Evolutionary conservation across 139 green algal genomes (phyloP), one percentile per base, ranked within the genome.

Genomic region (Edaphochlamys debaryana): DNA sequence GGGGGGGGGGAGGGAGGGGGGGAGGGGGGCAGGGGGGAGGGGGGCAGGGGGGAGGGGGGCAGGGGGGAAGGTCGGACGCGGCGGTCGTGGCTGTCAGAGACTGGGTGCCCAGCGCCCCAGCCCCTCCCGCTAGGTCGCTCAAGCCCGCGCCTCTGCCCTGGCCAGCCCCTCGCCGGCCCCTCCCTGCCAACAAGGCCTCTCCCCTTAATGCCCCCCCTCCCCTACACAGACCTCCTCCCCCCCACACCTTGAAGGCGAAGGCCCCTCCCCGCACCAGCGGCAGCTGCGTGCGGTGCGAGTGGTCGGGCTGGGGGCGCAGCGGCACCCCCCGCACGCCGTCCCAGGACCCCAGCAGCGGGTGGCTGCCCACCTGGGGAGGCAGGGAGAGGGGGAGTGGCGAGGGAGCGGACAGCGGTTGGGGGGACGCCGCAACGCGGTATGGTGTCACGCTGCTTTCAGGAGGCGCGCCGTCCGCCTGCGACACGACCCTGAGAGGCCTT

Each of bases 221-320:
- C 48, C 11, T 15, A 54, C 48, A 54, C 48, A 54, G 11, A 54
- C 48, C 48, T 54, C 48, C 48, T 23, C 7, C 50, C 20, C 58
- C 3, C 11, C 37, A 29, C 34, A 64, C 69, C 69, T 78, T 78
- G 69, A 60, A 78, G 69, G 9, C 45, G n/a, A 78, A 78, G 11
- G n/a, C 48, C 30, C 69, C 69, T 30, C 69, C 42, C 29, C 7
- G 7, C 34, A 7, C 17, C 32, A 36, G 67, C 34, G 71, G 50
- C 50, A 79, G 48, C 23, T 79, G 50, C 30, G 71, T 41, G 42
- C 50, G 30, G 36, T 67, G 45, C 25, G 32, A 36, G 71, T 27
- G 3, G 42, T 63, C 29, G 50, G 71, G 50, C 30, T 3, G 3
- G n/a, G 25, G 71, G 34, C 71, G 50, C 52, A 67, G 52, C 34